A percentile compares a stretch with the other conserved stretches of the same genome.
phyloP scores from a whole-genome alignment of 2,329 filamentous ascomycete species.

The Aspergillus novofumigatus region DNA sequence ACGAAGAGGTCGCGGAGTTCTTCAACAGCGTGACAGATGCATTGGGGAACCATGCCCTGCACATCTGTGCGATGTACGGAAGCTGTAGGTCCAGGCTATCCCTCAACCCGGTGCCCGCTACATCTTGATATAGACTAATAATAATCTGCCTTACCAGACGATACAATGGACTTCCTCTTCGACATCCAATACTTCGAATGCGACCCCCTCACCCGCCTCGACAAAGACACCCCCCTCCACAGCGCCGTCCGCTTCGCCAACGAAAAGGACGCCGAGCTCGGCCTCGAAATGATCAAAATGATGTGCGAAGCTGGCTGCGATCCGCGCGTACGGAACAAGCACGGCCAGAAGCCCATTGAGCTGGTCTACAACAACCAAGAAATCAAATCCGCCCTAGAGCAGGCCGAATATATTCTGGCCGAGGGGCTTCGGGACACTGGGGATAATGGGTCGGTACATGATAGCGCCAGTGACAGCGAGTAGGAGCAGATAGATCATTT shows the following conservation, averaged over 20 bases:
- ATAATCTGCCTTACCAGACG: conserved; percentile 27
- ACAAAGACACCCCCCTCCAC: conserved; percentile 46
- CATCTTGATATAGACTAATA: not conserved
- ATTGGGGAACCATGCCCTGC: conserved; percentile 82
- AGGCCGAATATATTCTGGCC: conserved; percentile 45
- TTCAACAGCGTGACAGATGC: conserved; percentile 84
- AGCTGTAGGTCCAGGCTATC: conserved; percentile 62
- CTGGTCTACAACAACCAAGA: conserved; percentile 42
- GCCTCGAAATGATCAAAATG: conserved; percentile 46
- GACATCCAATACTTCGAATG: conserved; percentile 48
- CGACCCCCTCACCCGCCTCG: conserved; percentile 44
- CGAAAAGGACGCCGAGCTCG: conserved; percentile 42
- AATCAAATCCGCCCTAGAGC: conserved; percentile 39
- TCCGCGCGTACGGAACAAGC: conserved; percentile 46
- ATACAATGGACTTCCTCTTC: conserved; percentile 45
- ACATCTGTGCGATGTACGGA: conserved; percentile 80
- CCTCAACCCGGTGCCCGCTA: not conserved
- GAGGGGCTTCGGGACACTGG: conserved; percentile 39
- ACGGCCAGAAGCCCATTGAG: conserved; percentile 44
- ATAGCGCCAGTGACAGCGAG: conserved; percentile 41
- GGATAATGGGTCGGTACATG: conserved; percentile 33
- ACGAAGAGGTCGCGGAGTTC: conserved; percentile 65
- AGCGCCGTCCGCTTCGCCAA: conserved; percentile 44
- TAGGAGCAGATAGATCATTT: conserved; percentile 13
- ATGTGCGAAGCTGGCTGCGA: conserved; percentile 48